phyloP scores from a whole-genome alignment of 2,329 filamentous ascomycete species.

The Claviceps capensis region DNA sequence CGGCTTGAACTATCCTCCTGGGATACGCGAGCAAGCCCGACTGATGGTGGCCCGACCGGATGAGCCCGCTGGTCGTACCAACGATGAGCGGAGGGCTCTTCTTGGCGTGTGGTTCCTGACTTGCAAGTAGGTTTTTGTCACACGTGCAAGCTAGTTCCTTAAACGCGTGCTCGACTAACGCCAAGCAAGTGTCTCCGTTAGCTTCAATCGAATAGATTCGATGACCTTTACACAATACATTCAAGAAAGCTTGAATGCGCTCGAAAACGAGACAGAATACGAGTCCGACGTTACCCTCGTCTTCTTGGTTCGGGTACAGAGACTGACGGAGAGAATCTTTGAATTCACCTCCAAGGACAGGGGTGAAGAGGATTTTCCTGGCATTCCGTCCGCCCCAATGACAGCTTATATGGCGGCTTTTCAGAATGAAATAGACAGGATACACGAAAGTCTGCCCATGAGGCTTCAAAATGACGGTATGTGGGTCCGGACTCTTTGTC shows the following conservation, averaged over 20 bases:
- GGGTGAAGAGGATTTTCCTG: conserved; percentile 19
- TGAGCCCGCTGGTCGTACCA: conserved; percentile 25
- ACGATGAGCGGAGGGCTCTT: conserved; percentile 38
- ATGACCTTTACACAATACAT: conserved; percentile 39
- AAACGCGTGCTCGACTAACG: background rate
- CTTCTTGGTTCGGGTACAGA: conserved; percentile 34
- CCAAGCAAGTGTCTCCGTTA: conserved; percentile 23
- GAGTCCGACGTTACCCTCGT: conserved; percentile 32
- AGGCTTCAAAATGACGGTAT: conserved; percentile 24
- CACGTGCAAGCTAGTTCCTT: background rate
- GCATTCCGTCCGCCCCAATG: conserved; percentile 25
- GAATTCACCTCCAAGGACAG: conserved; percentile 24
- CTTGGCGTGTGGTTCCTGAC: conserved; percentile 41
- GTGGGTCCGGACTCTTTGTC: conserved; percentile 7
- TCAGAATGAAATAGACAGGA: conserved; percentile 29
- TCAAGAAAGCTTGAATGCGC: conserved; percentile 32
- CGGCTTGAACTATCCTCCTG: conserved; percentile 28
- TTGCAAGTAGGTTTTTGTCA: conserved; percentile 29
- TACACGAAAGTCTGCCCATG: conserved; percentile 22
- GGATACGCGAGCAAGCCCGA: conserved; percentile 26
- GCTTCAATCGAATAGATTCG: conserved; percentile 30
- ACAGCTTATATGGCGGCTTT: conserved; percentile 33
- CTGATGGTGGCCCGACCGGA: conserved; percentile 28
- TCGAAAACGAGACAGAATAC: conserved; percentile 30
- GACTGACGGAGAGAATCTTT: conserved; percentile 35